A percentile compares a stretch with the other conserved stretches of the same genome.
Evolutionary conservation across 179 eudicot species (phyloP).

Genomic region (Drosera spatulata): DNA sequence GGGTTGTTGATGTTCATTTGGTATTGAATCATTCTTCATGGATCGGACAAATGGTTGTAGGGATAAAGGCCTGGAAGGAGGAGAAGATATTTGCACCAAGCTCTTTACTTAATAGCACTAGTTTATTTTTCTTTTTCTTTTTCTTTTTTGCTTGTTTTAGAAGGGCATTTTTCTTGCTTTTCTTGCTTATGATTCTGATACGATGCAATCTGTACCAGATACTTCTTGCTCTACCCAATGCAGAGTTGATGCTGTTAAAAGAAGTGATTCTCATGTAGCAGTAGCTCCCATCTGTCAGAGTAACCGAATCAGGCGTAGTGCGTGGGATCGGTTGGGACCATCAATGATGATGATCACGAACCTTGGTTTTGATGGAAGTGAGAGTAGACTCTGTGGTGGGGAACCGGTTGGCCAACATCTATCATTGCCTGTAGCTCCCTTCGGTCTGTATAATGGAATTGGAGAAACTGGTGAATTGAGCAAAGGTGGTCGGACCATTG

Average conservation of each 20-base stretch:
- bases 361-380: constrained; percentile 6
- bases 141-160: too few species aligned
- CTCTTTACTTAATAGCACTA: too few species aligned
- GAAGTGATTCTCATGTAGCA: neutral
- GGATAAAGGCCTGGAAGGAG: too few species aligned
- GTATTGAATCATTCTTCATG: too few species aligned
- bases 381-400: constrained; percentile 1
- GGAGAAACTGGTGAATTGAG: neutral
- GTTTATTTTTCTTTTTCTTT: too few species aligned
- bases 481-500: neutral
- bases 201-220: too few species aligned
- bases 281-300: constrained; percentile 3
- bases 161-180: too few species aligned
- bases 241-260: constrained; percentile 5
- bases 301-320: constrained; percentile 20
- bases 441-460: neutral
- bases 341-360: neutral
- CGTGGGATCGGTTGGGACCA: constrained; percentile 51
- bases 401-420: neutral
- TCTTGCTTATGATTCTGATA: too few species aligned
- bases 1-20: too few species aligned
- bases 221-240: too few species aligned
- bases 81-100: too few species aligned
- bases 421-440: neutral
- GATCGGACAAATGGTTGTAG: too few species aligned